Percentiles rank a stretch among this genome's conserved stretches.
Evolutionary conservation across 345 rosid species (phyloP).

Genomic region (Raphanus sativus): DNA sequence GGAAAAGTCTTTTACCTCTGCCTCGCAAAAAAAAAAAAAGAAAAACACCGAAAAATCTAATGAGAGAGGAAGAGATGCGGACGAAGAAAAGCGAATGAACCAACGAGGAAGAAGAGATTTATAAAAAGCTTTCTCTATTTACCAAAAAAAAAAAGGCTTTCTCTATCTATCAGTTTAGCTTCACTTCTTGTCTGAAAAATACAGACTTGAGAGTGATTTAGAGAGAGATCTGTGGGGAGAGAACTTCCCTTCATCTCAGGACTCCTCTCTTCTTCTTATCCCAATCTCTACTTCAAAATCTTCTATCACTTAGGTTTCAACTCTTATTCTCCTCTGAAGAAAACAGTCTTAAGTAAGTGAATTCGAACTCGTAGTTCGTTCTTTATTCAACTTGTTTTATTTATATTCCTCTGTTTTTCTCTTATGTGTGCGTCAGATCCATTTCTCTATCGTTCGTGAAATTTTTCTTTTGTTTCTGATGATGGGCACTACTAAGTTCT

Average conservation of each 20-base stretch:
- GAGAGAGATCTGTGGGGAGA: neutral
- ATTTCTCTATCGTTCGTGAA: slow-evolving; percentile 1
- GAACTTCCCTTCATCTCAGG: slow-evolving; percentile 12
- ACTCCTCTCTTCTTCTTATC: slow-evolving; percentile 23
- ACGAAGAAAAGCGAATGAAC: slow-evolving; percentile 27
- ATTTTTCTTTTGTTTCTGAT: neutral
- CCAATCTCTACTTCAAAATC: neutral
- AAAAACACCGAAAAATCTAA: neutral
- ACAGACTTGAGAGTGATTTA: slow-evolving; percentile 13
- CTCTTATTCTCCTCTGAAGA: slow-evolving; percentile 3
- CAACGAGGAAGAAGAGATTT: slow-evolving; percentile 4
- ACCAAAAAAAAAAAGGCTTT: slow-evolving; percentile 3
- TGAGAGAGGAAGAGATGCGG: slow-evolving; percentile 20
- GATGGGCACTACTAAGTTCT: neutral
- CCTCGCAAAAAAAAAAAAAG: neutral
- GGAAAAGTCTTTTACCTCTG: slow-evolving; percentile 10
- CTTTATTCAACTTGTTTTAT: neutral
- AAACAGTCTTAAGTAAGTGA: slow-evolving; percentile 14
- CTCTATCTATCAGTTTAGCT: slow-evolving; percentile 12
- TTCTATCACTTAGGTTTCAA: slow-evolving; percentile 9
- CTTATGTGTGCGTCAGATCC: slow-evolving; percentile 13
- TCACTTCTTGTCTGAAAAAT: slow-evolving; percentile 31
- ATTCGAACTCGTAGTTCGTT: neutral
- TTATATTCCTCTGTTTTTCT: slow-evolving; percentile 22
- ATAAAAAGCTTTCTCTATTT: slow-evolving; percentile 11